Conservation (phyloP, 352 stramenopile species). For the Elongisporangium prolatum region DNA sequence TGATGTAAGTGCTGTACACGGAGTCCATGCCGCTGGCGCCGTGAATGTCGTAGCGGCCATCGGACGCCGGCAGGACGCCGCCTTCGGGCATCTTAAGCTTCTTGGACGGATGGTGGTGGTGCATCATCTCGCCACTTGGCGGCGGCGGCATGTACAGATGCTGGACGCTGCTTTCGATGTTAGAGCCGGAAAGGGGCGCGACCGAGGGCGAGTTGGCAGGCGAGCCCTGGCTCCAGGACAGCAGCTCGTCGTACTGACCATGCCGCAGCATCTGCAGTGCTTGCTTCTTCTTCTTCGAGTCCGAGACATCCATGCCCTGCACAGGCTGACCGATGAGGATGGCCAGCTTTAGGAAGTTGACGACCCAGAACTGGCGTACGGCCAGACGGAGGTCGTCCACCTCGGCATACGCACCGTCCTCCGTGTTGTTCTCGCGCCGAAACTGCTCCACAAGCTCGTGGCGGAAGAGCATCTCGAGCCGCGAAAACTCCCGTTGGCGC, state of each 20-base stretch:
- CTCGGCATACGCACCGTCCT: conserved; percentile 69
- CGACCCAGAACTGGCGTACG: conserved; percentile 84
- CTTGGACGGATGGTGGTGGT: conserved; percentile 1
- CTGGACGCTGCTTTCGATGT: conserved; percentile 6
- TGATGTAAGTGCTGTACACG: background rate
- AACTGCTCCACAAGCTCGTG: conserved; percentile 82
- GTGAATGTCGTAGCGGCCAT: background rate
- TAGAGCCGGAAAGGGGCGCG: conserved; percentile 11
- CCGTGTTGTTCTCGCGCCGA: conserved; percentile 78
- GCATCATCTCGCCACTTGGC: conserved; percentile 5
- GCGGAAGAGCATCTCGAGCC: conserved; percentile 65
- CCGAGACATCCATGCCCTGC: conserved; percentile 65
- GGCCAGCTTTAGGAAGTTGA: conserved; percentile 82
- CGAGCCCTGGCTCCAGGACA: conserved; percentile 48
- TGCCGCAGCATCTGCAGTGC: conserved; percentile 75
- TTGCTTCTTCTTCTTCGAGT: conserved; percentile 81
- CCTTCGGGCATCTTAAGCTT: conserved; percentile 1
- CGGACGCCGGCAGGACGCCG: background rate
- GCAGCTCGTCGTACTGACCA: conserved; percentile 67
- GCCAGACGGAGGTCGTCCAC: conserved; percentile 64
- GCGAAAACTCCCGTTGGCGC: conserved; percentile 69
- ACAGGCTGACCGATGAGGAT: conserved; percentile 72
- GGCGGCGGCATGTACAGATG: conserved; percentile 15
- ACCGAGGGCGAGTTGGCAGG: conserved; percentile 32
- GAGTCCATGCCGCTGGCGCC: background rate